Evolutionary conservation across 495 filamentous ascomycete genomes (phyloP), one percentile per base, ranked within the genome.

Genomic region (Evansstolkia leycettana): DNA sequence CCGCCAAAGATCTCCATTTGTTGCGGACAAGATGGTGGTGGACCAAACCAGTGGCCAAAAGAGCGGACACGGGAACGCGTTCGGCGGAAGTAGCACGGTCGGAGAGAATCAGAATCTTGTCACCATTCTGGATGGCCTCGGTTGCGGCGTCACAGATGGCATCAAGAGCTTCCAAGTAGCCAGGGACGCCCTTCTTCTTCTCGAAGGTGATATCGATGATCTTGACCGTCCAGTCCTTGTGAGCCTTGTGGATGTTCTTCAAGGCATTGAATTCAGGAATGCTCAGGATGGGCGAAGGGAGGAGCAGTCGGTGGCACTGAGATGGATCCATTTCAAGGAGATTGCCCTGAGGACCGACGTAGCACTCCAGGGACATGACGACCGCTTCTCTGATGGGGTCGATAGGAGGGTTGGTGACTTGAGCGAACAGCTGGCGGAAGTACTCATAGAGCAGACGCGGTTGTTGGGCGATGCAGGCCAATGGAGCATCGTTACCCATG

Each of bases 331-430:
- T 95, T 58, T 94, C 89, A 23, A 99, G 73, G 28, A 99, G 66
- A 56, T 99, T 99, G 30, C 90, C 90, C 62, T 99, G 90, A 15
- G 92, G 90, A 24, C 90, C 90, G 46, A 99, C 82, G 52, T 96
- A 99, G 51, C 92, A 92, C 47, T 94, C 92, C 23, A 96, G 63
- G 31, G 92, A 96, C 90, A 99, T 99, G 55, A 99, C 90, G 40
- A 96, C 90, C 12, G 90, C 90, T 65, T 99, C 90, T 60, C 90
- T 75, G 48, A 99, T 99, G 5, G 90, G 90, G 51, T 99, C 90
- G 55, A 99, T 99, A 5, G 90, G 90, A 38, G 90, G 90, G 54
- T 99, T 99, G 24, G 90, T 99, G 57, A 99, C 90, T 67, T 99
- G 90, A 7, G 90, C 90, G 55, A 99, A 99, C 19, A 99, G 79